Base-by-base conservation (phyloP, 2,329 filamentous ascomycete species). In the Rutstroemia sp. region DNA sequence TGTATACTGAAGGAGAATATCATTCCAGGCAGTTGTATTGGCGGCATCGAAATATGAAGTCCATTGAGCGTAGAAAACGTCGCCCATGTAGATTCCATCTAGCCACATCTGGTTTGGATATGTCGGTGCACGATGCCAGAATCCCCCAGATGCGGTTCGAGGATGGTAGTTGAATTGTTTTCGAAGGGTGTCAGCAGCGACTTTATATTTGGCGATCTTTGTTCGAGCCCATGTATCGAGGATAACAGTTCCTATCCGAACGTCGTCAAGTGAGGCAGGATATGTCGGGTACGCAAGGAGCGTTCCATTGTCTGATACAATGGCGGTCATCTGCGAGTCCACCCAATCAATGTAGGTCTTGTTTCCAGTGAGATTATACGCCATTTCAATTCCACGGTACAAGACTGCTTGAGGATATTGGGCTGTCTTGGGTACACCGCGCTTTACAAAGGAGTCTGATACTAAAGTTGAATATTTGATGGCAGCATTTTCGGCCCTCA, bases 91-190 rank as follows among this genome's bases (percentile, higher is more conserved):
- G 21, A 78, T 77, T 1, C 80, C 80, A 45, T 62, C 60, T 0
- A 82, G 71, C 79, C 79, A 81, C 79, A 81, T 80, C 63, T 82
- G 77, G 59, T 79, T 73, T 18, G 71, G 71, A 59, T 79, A 80
- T 2, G 71, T 68, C 4, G 52, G 52, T 21, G 56, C 53, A 50
- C 58, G 53, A 50, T 62, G 60, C 58, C 78, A 82, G 70, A 82
- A 79, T 1, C 79, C 79, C 8, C 79, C 79, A 0, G 71, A 66
- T 0, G 74, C 66, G 0, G 75, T 82, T 14, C 79, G 72, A 5
- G 77, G 77, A 58, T 79, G 77, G 37, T 71, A 66, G 58, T 79
- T 67, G 5, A 82, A 64, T 59, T 78, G 75, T 16, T 68, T 61
- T 8, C 76, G 71, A 46, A 82, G 70, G 2, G 70, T 70, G 5